Evolutionary conservation across 169 alveolate genomes (phyloP).

Genomic region (Cyclospora cayetanensis): DNA sequence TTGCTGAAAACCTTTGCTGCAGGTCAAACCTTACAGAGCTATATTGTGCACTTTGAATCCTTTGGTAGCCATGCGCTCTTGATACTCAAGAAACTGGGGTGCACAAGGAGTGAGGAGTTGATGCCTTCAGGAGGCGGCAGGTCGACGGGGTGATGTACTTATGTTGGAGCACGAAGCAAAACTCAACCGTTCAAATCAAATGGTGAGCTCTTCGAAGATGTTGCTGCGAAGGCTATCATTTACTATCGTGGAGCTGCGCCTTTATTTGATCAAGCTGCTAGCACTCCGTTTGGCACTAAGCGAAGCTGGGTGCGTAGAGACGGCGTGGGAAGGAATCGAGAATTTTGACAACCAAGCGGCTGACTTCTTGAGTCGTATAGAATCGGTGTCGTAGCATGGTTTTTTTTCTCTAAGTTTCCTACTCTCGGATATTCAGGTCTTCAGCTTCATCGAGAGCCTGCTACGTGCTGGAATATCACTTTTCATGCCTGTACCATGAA

Average conservation of each 20-base stretch:
- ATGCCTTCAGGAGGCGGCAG: slow-evolving; percentile 56
- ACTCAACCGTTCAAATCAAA: neutral
- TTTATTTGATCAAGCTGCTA: neutral
- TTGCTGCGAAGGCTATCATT: slow-evolving; percentile 16
- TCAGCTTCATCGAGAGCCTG: too few relatives aligned
- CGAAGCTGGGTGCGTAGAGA: slow-evolving; percentile 24
- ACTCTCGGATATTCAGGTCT: neutral
- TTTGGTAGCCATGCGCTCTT: too few relatives aligned
- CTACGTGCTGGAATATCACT: too few relatives aligned
- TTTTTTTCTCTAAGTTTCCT: neutral
- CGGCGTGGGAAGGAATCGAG: neutral
- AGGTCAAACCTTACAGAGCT: too few relatives aligned
- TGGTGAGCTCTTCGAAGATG: neutral
- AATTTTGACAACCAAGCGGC: neutral
- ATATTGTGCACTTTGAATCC: too few relatives aligned
- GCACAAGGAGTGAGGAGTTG: too few relatives aligned
- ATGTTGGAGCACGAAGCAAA: slow-evolving; percentile 16
- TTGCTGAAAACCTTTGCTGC: too few relatives aligned
- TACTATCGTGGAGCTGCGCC: slow-evolving; percentile 28
- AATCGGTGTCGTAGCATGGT: neutral
- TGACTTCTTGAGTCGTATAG: neutral
- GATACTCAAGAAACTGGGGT: too few relatives aligned
- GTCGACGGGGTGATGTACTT: slow-evolving; percentile 22
- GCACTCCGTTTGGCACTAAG: slow-evolving; percentile 34
- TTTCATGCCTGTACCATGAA: neutral